Evolutionary conservation across 257 asterid species (phyloP).

Genomic region (Solanum pinnatisectum): DNA sequence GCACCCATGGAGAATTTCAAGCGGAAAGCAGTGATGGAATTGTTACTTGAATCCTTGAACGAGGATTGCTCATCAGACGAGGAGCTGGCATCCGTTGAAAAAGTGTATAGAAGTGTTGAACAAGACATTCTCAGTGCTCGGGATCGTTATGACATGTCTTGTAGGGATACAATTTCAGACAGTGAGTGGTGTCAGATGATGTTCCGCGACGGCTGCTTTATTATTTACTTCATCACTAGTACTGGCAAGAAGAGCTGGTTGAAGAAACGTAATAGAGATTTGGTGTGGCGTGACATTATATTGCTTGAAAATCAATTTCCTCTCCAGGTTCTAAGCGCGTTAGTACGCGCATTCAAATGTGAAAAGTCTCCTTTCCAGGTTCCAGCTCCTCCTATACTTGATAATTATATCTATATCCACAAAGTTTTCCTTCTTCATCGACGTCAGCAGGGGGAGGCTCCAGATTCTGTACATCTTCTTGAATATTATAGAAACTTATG

Average conservation of each 20-base stretch:
- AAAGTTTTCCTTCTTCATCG: too few species aligned
- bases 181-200: neutral
- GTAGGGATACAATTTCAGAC: neutral
- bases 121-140: neutral
- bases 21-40: neutral
- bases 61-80: too few species aligned
- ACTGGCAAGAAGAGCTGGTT: neutral
- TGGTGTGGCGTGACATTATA: neutral
- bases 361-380: too few species aligned
- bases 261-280: neutral
- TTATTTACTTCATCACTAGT: neutral
- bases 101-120: neutral
- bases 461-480: neutral
- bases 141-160: too few species aligned
- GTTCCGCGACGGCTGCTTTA: neutral
- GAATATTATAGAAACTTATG: neutral
- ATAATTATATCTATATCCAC: too few species aligned
- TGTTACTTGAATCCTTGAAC: too few species aligned
- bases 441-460: neutral
- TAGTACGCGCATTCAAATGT: neutral
- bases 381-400: too few species aligned
- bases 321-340: neutral
- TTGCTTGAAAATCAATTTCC: neutral
- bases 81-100: neutral
- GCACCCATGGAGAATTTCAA: neutral